phyloP scores from a whole-genome alignment of 2,329 filamentous ascomycete genomes.

The Phialophora verrucosa region DNA sequence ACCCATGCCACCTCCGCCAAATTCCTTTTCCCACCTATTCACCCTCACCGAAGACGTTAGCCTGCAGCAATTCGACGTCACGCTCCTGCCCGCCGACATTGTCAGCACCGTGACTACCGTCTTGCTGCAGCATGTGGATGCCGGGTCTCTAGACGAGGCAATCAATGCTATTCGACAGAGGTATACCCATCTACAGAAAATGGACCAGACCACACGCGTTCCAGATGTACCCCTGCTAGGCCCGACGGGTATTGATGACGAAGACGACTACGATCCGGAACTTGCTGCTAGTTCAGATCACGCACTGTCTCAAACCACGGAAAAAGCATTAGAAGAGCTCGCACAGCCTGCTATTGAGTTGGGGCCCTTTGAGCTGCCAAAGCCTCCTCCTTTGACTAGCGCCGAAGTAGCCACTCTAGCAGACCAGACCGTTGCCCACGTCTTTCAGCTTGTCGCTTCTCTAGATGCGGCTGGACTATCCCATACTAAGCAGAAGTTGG shows the following conservation, averaged over 20 bases:
- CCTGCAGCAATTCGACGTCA: constrained; percentile 80
- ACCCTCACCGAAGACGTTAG: constrained; percentile 78
- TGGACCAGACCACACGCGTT: constrained; percentile 38
- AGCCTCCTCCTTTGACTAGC: constrained; percentile 73
- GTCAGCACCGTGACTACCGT: constrained; percentile 82
- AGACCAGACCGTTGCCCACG: constrained; percentile 73
- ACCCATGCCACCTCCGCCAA: constrained; percentile 74
- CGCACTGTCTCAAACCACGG: constrained; percentile 73
- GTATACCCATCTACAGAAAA: constrained; percentile 43
- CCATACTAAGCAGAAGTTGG: constrained; percentile 61
- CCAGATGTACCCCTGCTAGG: constrained; percentile 41
- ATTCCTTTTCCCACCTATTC: constrained; percentile 82
- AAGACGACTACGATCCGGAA: constrained; percentile 92
- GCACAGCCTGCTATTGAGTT: constrained; percentile 62
- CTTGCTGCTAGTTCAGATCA: constrained; percentile 76
- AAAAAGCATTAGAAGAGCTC: constrained; percentile 53
- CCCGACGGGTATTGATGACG: constrained; percentile 74
- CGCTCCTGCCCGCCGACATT: constrained; percentile 74
- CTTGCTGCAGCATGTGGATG: constrained; percentile 74
- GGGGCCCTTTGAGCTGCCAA: constrained; percentile 77
- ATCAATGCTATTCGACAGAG: constrained; percentile 61
- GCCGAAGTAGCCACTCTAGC: constrained; percentile 76
- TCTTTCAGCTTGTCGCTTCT: constrained; percentile 77
- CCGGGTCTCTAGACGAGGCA: constrained; percentile 71
- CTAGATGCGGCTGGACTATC: constrained; percentile 66